Conservation (phyloP, 176 grass and related monocot genomes). For the Aegilops longissima region DNA sequence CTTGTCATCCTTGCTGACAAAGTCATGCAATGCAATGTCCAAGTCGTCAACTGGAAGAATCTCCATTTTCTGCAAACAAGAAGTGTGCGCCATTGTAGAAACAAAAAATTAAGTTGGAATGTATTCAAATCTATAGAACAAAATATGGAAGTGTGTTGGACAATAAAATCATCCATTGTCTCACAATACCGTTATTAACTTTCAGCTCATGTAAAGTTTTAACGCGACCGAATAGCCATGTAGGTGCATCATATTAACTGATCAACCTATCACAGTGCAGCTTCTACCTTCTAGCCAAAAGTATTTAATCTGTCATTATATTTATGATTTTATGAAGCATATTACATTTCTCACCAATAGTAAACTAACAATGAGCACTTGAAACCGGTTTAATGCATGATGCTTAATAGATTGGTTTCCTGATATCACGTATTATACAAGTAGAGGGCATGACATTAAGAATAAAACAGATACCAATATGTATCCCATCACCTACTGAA, state of each 20-base stretch:
- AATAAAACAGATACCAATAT: constrained; percentile 16
- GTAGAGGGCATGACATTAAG: background rate
- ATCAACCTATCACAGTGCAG: background rate
- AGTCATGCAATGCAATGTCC: constrained; percentile 97
- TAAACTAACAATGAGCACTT: background rate
- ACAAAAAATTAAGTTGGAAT: background rate
- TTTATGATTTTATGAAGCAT: background rate
- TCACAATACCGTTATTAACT: background rate
- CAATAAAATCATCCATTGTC: constrained; percentile 12
- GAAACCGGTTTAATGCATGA: background rate
- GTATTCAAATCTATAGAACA: constrained; percentile 14
- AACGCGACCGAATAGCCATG: background rate
- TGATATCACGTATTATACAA: background rate
- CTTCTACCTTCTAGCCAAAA: constrained; percentile 16
- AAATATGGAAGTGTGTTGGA: background rate
- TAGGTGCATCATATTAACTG: background rate
- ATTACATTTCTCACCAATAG: background rate
- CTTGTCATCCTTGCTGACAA: constrained; percentile 97
- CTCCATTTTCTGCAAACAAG: constrained; percentile 89
- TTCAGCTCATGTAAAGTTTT: background rate
- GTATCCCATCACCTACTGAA: constrained; percentile 16
- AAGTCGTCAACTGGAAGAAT: constrained; percentile 94
- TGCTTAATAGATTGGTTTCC: background rate
- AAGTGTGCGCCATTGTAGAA: background rate
- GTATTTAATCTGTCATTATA: constrained; percentile 8